These are phyloP conservation scores for Cryptosporidium baileyi DNA, from an alignment of 169 alveolate species.

Conservation along the genomic window DNA sequence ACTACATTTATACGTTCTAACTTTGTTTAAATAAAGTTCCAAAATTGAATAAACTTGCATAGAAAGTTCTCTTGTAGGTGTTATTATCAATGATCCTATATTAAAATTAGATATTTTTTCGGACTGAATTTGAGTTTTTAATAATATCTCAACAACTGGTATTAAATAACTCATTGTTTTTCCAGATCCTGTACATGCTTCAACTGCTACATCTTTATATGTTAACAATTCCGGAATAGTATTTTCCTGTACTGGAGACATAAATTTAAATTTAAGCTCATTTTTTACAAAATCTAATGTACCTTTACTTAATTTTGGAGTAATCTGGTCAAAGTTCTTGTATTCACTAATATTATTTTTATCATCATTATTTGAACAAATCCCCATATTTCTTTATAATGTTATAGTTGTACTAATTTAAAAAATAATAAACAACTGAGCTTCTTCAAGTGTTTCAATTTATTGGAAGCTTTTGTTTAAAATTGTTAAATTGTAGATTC, in stretches of 20 bases:
- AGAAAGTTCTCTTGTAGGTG: slow-evolving; percentile 93
- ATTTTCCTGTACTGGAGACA: slow-evolving; percentile 76
- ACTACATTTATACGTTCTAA: neutral
- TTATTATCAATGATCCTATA: slow-evolving; percentile 85
- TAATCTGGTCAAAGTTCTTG: neutral
- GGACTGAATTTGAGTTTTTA: slow-evolving; percentile 52
- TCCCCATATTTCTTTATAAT: neutral
- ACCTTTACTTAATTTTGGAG: slow-evolving; percentile 15
- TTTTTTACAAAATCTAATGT: slow-evolving; percentile 33
- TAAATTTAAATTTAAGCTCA: slow-evolving; percentile 38
- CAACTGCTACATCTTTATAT: slow-evolving; percentile 89
- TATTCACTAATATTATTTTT: neutral
- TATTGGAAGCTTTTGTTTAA: too few relatives aligned
- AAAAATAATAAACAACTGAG: too few relatives aligned
- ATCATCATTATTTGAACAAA: neutral
- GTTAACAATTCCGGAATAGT: slow-evolving; percentile 77
- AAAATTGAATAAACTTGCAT: slow-evolving; percentile 83
- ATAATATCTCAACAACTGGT: slow-evolving; percentile 80
- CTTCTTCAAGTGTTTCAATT: too few relatives aligned
- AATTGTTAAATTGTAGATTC: too few relatives aligned
- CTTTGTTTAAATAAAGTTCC: slow-evolving; percentile 69
- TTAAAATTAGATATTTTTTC: slow-evolving; percentile 70
- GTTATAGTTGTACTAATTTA: neutral
- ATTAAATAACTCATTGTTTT: slow-evolving; percentile 86
- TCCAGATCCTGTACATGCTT: slow-evolving; percentile 92